phyloP scores from a whole-genome alignment of 2,329 filamentous ascomycete genomes.

The Dothiorella sarmentorum region DNA sequence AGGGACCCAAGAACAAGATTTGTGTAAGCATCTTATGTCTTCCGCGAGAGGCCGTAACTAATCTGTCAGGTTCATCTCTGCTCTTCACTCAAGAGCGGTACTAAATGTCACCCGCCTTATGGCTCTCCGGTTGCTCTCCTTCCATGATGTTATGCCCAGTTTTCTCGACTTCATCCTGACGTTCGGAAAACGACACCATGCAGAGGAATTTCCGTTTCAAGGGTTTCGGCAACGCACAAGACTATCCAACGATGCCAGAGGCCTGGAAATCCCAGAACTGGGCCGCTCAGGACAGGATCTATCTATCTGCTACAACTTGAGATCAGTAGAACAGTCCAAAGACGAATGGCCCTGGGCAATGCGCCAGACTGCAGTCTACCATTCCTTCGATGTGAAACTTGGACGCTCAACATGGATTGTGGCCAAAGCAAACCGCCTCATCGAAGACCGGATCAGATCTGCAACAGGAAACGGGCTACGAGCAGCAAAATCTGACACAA shows the following conservation, averaged over 20 bases:
- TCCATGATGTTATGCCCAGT: conserved; percentile 34
- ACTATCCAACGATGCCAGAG: conserved; percentile 18
- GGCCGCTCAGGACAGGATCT: conserved; percentile 37
- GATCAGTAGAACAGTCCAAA: conserved; percentile 32
- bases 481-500: too few relatives aligned
- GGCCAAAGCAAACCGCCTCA: conserved; percentile 36
- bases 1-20: too few relatives aligned
- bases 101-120: conserved; percentile 23
- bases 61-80: conserved; percentile 23
- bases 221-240: conserved; percentile 33
- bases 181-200: conserved; percentile 32
- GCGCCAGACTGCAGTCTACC: conserved; percentile 37
- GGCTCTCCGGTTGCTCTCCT: conserved; percentile 23
- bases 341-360: conserved; percentile 34
- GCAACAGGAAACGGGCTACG: too few relatives aligned
- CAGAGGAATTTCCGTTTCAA: conserved; percentile 37
- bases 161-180: conserved; percentile 41
- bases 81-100: conserved; percentile 21
- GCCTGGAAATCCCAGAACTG: conserved; percentile 27
- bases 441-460: too few relatives aligned
- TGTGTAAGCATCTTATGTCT: too few relatives aligned
- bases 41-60: too few relatives aligned
- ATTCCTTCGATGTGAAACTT: conserved; percentile 38
- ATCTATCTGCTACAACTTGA: conserved; percentile 41
- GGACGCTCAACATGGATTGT: conserved; percentile 36